Conservation (phyloP, 345 rosid genomes). For the Pugionium cornutum region DNA sequence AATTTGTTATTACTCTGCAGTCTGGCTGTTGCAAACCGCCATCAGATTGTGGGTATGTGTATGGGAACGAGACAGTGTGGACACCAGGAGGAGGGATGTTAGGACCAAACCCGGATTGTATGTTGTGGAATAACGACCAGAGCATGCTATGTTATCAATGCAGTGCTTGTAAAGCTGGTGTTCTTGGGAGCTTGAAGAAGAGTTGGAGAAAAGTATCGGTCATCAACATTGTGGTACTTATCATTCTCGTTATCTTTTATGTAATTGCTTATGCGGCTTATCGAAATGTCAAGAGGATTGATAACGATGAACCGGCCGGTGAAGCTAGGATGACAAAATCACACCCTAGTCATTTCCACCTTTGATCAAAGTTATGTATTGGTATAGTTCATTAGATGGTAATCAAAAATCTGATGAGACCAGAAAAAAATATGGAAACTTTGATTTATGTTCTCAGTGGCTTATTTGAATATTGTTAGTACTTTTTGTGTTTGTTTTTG, state of each 20-base stretch:
- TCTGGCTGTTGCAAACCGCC: conserved; percentile 99
- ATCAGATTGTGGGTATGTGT: conserved; percentile 66
- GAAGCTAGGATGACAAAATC: conserved; percentile 84
- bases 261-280: conserved; percentile 80
- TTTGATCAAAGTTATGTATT: conserved; percentile 28
- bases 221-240: conserved; percentile 73
- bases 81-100: conserved; percentile 43
- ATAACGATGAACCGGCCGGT: conserved; percentile 81
- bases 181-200: conserved; percentile 81
- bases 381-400: too few species aligned
- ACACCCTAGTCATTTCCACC: conserved; percentile 67
- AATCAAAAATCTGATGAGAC: too few species aligned
- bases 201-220: conserved; percentile 98
- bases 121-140: conserved; percentile 74
- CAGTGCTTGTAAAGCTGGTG: conserved; percentile 89
- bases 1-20: conserved; percentile 38
- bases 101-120: conserved; percentile 58
- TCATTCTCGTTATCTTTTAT: conserved; percentile 76
- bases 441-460: conserved; percentile 16
- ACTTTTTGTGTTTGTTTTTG: conserved; percentile 12
- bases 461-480: conserved; percentile 3
- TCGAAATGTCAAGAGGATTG: conserved; percentile 79
- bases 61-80: conserved; percentile 81
- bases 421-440: conserved; percentile 13
- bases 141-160: conserved; percentile 69